These are phyloP conservation scores for Fusarium domesticum DNA, from an alignment of 2,329 filamentous ascomycete species.

Conservation along the genomic window DNA sequence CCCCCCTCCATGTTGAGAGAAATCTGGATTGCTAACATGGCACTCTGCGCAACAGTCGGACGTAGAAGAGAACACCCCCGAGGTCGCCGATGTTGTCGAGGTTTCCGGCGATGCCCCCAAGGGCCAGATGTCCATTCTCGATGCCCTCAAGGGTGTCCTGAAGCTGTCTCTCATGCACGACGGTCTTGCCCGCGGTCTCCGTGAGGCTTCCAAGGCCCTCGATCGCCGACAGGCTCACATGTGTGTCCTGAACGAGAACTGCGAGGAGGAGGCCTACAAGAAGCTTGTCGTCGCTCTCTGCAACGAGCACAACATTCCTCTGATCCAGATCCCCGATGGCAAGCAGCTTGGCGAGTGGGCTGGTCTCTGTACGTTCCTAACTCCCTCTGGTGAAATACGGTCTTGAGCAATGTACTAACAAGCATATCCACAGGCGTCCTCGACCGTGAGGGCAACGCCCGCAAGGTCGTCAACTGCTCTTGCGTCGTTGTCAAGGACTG, in stretches of 20 bases:
- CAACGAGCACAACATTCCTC: constrained; percentile 99
- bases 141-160: constrained; percentile 97
- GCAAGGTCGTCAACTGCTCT: constrained; percentile 99
- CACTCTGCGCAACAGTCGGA: constrained; percentile 68
- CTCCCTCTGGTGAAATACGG: background rate
- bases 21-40: constrained; percentile 21
- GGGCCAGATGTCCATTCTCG: constrained; percentile 95
- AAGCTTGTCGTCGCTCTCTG: constrained; percentile 98
- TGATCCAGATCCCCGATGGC: constrained; percentile 99
- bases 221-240: constrained; percentile 99
- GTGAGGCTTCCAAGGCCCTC: constrained; percentile 97
- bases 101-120: constrained; percentile 88
- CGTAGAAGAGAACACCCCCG: constrained; percentile 98
- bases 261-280: constrained; percentile 99
- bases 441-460: constrained; percentile 98
- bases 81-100: constrained; percentile 86
- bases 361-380: constrained; percentile 81
- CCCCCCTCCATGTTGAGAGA: constrained; percentile 1
- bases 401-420: constrained; percentile 31
- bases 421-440: constrained; percentile 68
- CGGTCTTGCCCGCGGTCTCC: constrained; percentile 95
- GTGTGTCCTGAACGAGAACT: constrained; percentile 99
- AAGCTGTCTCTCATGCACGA: constrained; percentile 99
- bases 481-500: constrained; percentile 99
- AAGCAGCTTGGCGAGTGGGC: constrained; percentile 99